Base-by-base conservation (phyloP, 179 eudicot genomes). In the Vitellaria paradoxa region DNA sequence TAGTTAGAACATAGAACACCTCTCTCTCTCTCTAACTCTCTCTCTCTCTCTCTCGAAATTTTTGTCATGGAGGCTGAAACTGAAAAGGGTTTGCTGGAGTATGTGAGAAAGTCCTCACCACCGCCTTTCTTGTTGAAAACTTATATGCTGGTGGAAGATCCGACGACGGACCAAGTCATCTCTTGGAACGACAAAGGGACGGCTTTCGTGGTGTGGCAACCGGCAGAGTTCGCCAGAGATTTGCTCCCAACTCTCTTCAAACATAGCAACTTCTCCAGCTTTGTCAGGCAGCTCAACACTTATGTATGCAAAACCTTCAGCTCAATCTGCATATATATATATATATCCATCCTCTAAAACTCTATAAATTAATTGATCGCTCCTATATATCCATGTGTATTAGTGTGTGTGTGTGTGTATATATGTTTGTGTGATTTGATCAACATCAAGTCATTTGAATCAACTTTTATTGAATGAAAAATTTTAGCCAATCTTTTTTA, bases 261-360 rank as follows among this genome's bases (percentile, higher is more conserved):
- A 79, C 98, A 94, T 73, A 81, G 91, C 90, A 95, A 95, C 86
- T 95, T 95, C 90, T 95, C 99, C n/a, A 95, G 99, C 91, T 95
- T 95, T 69, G 93, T 95, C 72, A 85, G 99, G 24, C 99, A 95
- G 79, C 99, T 95, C 79, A 95, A 95, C 73, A 95, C 99, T 77
- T 95, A 95, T 75, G 98, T 94, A 89, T 26, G 94, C 55, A 50
- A 50, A 50, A 7, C 55, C 55, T 7, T 2, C 37, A 30, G 2
- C 37, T 30, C 37, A 30, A 30, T 30, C 37, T 30, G 37, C 37
- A 30, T 30, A 30, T 30, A 30, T 30, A 30, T 30, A 30, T 30
- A 1, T 2, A 30, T 30, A 30, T n/a, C n/a, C n/a, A n/a, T n/a
- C n/a, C n/a, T n/a, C n/a, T n/a, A n/a, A n/a, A n/a, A n/a, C n/a